Evolutionary conservation across 768 basidiomycete species (phyloP).

Genomic region (Boletus subcaerulescens): DNA sequence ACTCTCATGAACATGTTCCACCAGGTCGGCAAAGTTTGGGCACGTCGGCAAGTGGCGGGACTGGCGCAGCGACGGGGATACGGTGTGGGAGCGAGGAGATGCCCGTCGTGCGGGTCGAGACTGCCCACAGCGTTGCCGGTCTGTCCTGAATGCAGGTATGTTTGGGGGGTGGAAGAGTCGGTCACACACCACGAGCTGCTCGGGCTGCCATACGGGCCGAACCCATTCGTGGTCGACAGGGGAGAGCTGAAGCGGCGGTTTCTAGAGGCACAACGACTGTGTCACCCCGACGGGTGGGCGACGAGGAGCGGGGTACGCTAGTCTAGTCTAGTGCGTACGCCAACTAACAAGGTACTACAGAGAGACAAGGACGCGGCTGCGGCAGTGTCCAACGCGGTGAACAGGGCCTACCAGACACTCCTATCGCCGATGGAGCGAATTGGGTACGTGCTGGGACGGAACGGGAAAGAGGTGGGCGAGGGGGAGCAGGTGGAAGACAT

Average conservation of each 20-base stretch:
- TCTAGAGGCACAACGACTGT: slow-evolving; percentile 65
- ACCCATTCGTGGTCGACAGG: slow-evolving; percentile 70
- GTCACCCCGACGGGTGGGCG: slow-evolving; percentile 88
- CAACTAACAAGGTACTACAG: slow-evolving; percentile 17
- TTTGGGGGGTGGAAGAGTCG: slow-evolving; percentile 54
- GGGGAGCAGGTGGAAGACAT: slow-evolving; percentile 70
- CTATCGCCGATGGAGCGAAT: slow-evolving; percentile 70
- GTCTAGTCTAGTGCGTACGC: slow-evolving; percentile 1
- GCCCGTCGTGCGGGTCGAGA: slow-evolving; percentile 60
- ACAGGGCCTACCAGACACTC: slow-evolving; percentile 79
- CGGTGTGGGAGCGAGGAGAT: slow-evolving; percentile 28
- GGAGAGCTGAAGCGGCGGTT: slow-evolving; percentile 61
- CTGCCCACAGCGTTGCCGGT: slow-evolving; percentile 69
- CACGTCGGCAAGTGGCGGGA: background rate
- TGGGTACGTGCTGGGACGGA: slow-evolving; percentile 72
- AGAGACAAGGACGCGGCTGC: slow-evolving; percentile 22
- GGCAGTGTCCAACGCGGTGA: slow-evolving; percentile 66
- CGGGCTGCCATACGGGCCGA: slow-evolving; percentile 55
- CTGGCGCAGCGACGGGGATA: slow-evolving; percentile 17
- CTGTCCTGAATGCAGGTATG: slow-evolving; percentile 69
- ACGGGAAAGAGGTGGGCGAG: slow-evolving; percentile 61
- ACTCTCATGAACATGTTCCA: slow-evolving; percentile 11
- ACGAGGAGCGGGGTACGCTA: slow-evolving; percentile 54
- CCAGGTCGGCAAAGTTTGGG: slow-evolving; percentile 10
- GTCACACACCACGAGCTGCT: slow-evolving; percentile 69